Percentiles rank a stretch among this genome's conserved stretches.
phyloP scores from a whole-genome alignment of 2,329 filamentous ascomycete genomes.

The Fusarium begoniae region DNA sequence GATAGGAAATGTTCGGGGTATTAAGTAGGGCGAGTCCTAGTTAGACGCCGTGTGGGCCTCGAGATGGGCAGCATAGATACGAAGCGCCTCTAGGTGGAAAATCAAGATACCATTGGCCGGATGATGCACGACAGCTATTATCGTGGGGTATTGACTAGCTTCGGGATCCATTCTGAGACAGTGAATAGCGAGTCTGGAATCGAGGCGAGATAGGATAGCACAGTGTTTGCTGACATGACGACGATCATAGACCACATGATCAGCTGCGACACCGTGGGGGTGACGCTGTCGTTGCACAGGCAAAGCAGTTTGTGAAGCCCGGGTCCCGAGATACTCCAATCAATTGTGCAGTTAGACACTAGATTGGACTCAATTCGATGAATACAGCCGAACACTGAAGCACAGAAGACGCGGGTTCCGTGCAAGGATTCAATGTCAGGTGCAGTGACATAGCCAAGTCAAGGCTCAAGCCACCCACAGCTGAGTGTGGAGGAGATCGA shows the following conservation, averaged over 20 bases:
- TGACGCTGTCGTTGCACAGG: slow-evolving; percentile 14
- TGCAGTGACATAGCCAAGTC: slow-evolving; percentile 5
- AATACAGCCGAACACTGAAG: neutral
- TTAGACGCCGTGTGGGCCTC: slow-evolving; percentile 26
- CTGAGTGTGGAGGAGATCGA: neutral
- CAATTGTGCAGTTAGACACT: neutral
- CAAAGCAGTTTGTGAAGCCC: slow-evolving; percentile 31
- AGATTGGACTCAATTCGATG: neutral
- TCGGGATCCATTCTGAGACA: slow-evolving; percentile 8
- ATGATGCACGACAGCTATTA: slow-evolving; percentile 15
- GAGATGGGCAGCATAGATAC: slow-evolving; percentile 31
- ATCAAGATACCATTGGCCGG: slow-evolving; percentile 15
- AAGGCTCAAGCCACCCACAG: slow-evolving; percentile 17
- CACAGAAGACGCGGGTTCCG: slow-evolving; percentile 10
- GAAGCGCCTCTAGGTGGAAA: slow-evolving; percentile 5
- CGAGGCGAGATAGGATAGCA: slow-evolving; percentile 16
- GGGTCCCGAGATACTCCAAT: slow-evolving; percentile 18
- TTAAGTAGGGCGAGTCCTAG: slow-evolving; percentile 28
- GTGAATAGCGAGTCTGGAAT: slow-evolving; percentile 15
- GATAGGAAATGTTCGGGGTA: slow-evolving; percentile 20
- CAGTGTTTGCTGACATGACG: slow-evolving; percentile 29
- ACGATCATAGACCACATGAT: slow-evolving; percentile 29
- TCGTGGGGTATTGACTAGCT: slow-evolving; percentile 30
- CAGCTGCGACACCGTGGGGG: slow-evolving; percentile 20
- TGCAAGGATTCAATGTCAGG: slow-evolving; percentile 6